Base-by-base conservation (phyloP, 345 rosid species). In the Boechera retrofracta region DNA sequence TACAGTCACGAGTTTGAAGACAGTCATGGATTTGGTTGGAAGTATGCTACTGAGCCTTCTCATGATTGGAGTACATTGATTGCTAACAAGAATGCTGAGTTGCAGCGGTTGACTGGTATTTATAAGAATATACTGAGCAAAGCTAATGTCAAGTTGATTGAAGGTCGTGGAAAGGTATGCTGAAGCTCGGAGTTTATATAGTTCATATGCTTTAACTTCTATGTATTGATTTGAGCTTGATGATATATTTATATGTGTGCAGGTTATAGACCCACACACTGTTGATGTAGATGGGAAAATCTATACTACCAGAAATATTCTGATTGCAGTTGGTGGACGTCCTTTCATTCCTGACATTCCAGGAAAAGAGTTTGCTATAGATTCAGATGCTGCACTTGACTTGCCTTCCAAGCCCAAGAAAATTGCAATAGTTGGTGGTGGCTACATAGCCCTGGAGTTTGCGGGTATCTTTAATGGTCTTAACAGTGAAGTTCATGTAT, bases 321-420 rank as follows among this genome's bases (percentile, higher is more conserved):
- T 94, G 62, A 85, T 94, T 69, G 86, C 98, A 0, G 95, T 88
- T 66, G 98, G 98, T 64, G 98, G 93, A 1, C 93, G 92, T 7
- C 97, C 97, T 4, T 94, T 89, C 75, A 80, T 94, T 80, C 98
- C 93, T 71, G 95, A 92, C 11, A 88, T 94, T 85, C 89, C 97
- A 8, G 97, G 98, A 49, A 89, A 81, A 59, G 97, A 94, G 75
- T 84, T 83, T 70, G 95, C 86, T 0, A 90, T 94, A 38, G 98
- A 92, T 82, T 94, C 97, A n/a, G 98, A 92, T 84, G 91, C 85
- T 10, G 98, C 98, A 4, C 98, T 92, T 75, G 98, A 94, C 87
- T 82, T 94, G 86, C 93, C 97, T 31, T 79, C 93, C 7, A 89
- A 88, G 79, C 98, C 97, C 0, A 79, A 82, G 80, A 94, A 85